Percentiles rank a stretch among this genome's conserved stretches.
phyloP scores from a whole-genome alignment of 1,284 basidiomycete species.

The Trichosporon asahii region DNA sequence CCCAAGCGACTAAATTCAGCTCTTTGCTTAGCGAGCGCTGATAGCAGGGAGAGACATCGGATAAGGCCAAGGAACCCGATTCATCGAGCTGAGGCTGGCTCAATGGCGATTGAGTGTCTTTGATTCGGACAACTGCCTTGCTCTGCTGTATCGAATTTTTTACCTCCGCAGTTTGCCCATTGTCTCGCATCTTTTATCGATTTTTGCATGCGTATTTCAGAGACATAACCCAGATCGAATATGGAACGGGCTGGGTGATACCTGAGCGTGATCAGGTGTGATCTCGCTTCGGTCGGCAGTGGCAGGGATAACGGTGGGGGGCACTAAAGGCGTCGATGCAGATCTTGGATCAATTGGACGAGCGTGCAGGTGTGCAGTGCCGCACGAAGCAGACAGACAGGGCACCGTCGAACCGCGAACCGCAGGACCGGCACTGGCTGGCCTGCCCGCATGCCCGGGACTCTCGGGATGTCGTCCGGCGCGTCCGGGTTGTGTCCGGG shows the following conservation, averaged over 20 bases:
- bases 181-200: no score
- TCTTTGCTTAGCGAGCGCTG: not conserved
- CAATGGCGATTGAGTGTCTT: not conserved
- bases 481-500: no score
- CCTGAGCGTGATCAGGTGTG: not conserved
- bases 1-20: no score
- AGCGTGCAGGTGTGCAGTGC: no score
- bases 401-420: not conserved
- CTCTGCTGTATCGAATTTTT: not conserved
- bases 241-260: not conserved
- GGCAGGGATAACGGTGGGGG: not conserved
- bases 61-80: not conserved
- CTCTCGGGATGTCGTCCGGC: not conserved
- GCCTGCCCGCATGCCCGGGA: no score
- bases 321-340: not conserved
- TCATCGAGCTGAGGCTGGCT: not conserved
- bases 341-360: slow-evolving; percentile 1
- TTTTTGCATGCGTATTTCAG: not conserved
- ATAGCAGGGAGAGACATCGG: not conserved
- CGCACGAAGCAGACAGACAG: not conserved
- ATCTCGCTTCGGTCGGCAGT: not conserved
- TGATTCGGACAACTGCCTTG: not conserved
- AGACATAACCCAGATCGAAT: not conserved
- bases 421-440: not conserved
- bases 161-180: not conserved